Evolutionary conservation across 2,329 filamentous ascomycete species (phyloP), one percentile per base, ranked within the genome.

Genomic region (Aspergillus udagawae): DNA sequence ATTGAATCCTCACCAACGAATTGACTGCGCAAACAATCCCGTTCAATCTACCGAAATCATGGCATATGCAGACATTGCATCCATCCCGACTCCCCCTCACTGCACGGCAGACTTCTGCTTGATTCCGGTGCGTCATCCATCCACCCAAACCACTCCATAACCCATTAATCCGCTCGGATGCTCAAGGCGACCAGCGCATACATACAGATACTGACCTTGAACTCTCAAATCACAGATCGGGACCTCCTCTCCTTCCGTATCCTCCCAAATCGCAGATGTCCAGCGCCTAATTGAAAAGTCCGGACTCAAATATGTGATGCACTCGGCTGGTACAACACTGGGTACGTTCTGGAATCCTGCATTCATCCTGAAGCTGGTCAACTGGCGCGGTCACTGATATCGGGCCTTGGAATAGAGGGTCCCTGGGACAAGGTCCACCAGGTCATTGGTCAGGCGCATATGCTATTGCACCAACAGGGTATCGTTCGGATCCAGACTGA

Each of bases 41-140:
- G 5, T 47, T 52, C 27, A 29, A 50, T 14, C 27, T 14, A 29
- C 20, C 21, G 17, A 27, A 49, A 56, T 27, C 25, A 69, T 68
- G 66, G 57, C 62, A 10, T 51, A 55, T 49, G 56, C 59, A 52
- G 64, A 61, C n/a, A 65, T 67, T 21, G 53, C 60, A 14, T 65
- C 63, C 6, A 70, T 75, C 51, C 68, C 71, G 44, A 93, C 91
- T 1, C 92, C 92, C 3, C 79, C 83, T 55, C 79, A 86, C 56
- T 95, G 91, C 76, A 91, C 88, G 54, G 92, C 89, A 57, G 92
- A 97, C 77, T 96, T 97, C 73, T 97, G 92, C 74, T 81, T 97
- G 63, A 88, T 97, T 60, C 92, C 92, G 1, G 87, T 90, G 69
- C 59, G 83, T 77, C 28, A 50, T 25, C 47, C 20, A 10, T 49